phyloP scores from a whole-genome alignment of 2,329 filamentous ascomycete genomes.

The Fusarium papillatum region DNA sequence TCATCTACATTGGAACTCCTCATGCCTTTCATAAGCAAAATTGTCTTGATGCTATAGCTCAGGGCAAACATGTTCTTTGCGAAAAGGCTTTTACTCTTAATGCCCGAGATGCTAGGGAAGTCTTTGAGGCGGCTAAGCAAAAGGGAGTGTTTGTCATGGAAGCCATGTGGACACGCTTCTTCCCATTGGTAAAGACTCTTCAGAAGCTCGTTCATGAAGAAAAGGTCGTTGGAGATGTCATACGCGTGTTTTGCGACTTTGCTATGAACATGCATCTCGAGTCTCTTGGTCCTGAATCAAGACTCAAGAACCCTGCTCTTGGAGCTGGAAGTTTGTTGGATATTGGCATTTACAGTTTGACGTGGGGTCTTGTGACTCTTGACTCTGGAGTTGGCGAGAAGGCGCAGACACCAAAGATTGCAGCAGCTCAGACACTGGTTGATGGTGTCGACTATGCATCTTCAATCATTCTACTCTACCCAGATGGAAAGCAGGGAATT shows the following conservation, averaged over 20 bases:
- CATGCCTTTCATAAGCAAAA: constrained; percentile 59
- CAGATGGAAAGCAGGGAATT: constrained; percentile 55
- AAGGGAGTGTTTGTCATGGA: constrained; percentile 60
- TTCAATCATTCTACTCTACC: constrained; percentile 55
- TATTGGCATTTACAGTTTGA: constrained; percentile 59
- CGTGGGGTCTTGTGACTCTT: constrained; percentile 53
- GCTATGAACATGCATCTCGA: constrained; percentile 52
- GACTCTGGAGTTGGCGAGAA: constrained; percentile 46
- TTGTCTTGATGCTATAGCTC: constrained; percentile 56
- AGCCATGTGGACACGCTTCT: constrained; percentile 61
- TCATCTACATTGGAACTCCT: constrained; percentile 61
- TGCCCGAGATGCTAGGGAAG: constrained; percentile 53
- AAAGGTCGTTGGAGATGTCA: constrained; percentile 54
- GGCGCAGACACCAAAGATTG: constrained; percentile 49
- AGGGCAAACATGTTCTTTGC: constrained; percentile 59
- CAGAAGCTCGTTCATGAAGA: constrained; percentile 54
- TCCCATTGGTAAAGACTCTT: constrained; percentile 52
- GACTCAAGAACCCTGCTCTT: constrained; percentile 53
- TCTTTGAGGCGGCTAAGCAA: constrained; percentile 53
- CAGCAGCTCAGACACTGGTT: constrained; percentile 51
- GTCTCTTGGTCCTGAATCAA: constrained; percentile 45
- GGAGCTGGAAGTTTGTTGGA: constrained; percentile 59
- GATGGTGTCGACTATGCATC: constrained; percentile 52
- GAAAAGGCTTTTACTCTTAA: constrained; percentile 61
- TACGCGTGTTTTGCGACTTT: constrained; percentile 56